phyloP scores from a whole-genome alignment of 2,329 filamentous ascomycete genomes.

The Basipetospora chlamydospora region DNA sequence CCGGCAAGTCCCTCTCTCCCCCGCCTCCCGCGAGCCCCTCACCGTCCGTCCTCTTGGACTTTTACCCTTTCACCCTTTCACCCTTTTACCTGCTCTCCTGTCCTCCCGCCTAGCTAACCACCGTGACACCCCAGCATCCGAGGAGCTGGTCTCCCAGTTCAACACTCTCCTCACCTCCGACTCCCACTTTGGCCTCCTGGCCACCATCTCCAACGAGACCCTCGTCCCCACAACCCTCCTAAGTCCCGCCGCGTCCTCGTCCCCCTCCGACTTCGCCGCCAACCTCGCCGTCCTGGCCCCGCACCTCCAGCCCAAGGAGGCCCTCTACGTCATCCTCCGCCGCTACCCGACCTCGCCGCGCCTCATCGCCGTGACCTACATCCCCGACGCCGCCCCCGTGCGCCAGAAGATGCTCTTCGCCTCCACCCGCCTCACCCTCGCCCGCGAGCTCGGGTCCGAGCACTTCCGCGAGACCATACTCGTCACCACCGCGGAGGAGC shows the following conservation, averaged over 20 bases:
- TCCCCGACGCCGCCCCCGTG: conserved; percentile 64
- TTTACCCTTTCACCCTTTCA: not conserved
- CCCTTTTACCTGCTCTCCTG: too few relatives aligned
- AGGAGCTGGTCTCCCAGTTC: conserved; percentile 65
- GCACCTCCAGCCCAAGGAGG: conserved; percentile 49
- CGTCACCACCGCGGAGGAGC: conserved; percentile 52
- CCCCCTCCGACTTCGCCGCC: conserved; percentile 41
- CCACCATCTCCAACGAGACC: conserved; percentile 53
- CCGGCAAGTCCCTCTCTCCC: conserved; percentile 32
- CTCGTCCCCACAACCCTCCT: conserved; percentile 44
- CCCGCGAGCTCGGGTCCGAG: conserved; percentile 63
- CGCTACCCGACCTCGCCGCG: conserved; percentile 42
- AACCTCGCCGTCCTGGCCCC: conserved; percentile 49
- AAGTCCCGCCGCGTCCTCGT: conserved; percentile 39
- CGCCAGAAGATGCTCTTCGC: conserved; percentile 82
- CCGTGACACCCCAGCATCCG: conserved; percentile 40
- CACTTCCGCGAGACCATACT: conserved; percentile 67
- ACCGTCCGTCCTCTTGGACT: too few relatives aligned
- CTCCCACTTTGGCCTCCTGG: conserved; percentile 54
- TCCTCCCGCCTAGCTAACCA: not conserved
- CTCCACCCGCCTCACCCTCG: conserved; percentile 58
- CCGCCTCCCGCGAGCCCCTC: too few relatives aligned
- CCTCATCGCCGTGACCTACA: conserved; percentile 61
- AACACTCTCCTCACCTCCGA: conserved; percentile 48
- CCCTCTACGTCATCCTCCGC: conserved; percentile 63